Percentiles rank a stretch among this genome's conserved stretches.
Conservation (phyloP, 176 grass and related monocot genomes). For the Dactylis glomerata region DNA sequence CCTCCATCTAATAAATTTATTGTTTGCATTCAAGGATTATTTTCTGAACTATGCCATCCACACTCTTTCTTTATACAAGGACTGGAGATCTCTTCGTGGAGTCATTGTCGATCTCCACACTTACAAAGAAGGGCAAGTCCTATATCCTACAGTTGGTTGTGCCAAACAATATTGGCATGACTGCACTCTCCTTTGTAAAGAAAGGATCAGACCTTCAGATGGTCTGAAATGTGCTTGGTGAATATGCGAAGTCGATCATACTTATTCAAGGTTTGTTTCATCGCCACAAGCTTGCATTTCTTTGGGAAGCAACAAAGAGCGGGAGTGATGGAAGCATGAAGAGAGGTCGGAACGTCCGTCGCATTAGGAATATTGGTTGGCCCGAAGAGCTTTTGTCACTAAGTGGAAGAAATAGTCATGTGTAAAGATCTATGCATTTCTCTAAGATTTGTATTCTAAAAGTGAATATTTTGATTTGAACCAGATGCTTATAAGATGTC, state of each 20-base stretch:
- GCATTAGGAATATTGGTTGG: no score
- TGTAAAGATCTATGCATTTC: no score
- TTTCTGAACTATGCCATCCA: not conserved
- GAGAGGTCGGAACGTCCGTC: no score
- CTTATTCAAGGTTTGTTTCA: constrained; percentile 72
- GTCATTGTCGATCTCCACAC: constrained; percentile 79
- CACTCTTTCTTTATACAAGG: constrained; percentile 31
- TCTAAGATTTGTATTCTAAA: no score
- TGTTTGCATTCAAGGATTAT: not conserved
- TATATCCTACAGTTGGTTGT: constrained; percentile 76
- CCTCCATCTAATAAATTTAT: no score
- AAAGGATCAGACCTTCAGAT: constrained; percentile 85
- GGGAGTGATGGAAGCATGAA: no score
- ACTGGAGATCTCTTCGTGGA: constrained; percentile 75
- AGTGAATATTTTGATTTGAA: no score
- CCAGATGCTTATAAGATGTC: no score
- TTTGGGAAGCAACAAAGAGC: no score
- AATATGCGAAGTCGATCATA: constrained; percentile 67
- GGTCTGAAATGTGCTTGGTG: constrained; percentile 65
- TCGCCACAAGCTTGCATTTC: not conserved
- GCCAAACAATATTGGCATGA: constrained; percentile 85
- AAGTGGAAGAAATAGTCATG: no score
- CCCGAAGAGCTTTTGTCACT: no score
- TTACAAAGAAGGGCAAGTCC: constrained; percentile 76
- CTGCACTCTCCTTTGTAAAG: constrained; percentile 71